Conservation (phyloP, 2,329 filamentous ascomycete species). For the Karstenula rhodostoma region DNA sequence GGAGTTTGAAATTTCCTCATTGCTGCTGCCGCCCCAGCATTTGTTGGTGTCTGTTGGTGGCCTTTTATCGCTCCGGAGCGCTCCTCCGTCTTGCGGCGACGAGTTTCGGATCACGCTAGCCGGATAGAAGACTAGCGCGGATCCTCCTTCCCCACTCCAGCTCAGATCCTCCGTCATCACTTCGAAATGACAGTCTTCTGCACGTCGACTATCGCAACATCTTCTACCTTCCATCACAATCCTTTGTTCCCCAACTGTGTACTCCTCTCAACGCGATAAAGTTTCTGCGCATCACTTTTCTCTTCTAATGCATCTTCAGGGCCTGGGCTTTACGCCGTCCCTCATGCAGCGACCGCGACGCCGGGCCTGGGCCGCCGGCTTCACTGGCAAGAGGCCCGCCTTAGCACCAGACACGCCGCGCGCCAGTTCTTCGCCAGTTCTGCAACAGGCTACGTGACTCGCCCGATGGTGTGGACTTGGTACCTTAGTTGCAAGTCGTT, state of each 20-base stretch:
- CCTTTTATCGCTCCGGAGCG: too few relatives aligned
- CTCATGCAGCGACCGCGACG: background rate
- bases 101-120: too few relatives aligned
- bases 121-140: background rate
- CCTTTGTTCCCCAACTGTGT: slow-evolving; percentile 3
- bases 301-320: background rate
- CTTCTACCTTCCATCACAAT: background rate
- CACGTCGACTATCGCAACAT: background rate
- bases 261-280: background rate
- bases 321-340: background rate
- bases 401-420: background rate
- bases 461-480: slow-evolving; percentile 7
- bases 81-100: too few relatives aligned
- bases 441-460: slow-evolving; percentile 4
- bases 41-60: too few relatives aligned
- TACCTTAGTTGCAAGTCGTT: background rate
- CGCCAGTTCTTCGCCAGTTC: background rate
- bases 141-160: background rate
- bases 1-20: too few relatives aligned
- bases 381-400: background rate
- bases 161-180: too few relatives aligned
- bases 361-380: slow-evolving; percentile 5
- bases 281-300: background rate
- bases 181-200: too few relatives aligned
- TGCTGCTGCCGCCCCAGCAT: too few relatives aligned